Evolutionary conservation across 2,329 filamentous ascomycete species (phyloP), one percentile per base, ranked within the genome.

Genomic region (Epichloe gansuensis): DNA sequence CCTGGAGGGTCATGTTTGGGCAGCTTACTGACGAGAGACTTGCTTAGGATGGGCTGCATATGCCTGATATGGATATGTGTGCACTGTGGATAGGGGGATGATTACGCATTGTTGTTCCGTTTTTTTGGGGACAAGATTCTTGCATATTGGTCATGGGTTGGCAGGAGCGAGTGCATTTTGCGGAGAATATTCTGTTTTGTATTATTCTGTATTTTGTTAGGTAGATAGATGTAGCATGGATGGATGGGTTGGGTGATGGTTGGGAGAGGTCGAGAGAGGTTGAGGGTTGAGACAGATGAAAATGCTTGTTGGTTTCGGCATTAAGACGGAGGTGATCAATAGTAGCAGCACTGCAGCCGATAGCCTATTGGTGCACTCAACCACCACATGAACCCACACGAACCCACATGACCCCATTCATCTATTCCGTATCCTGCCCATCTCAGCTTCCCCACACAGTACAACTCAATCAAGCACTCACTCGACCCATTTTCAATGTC

Each of bases 21-120:
- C 31, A 25, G 28, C 17, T 31, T 46, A 45, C 63, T 68, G 55
- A 68, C 52, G 37, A 47, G 21, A 34, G 13, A 5, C 3, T 42
- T 23, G 3, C 37, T 28, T 51, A 72, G 72, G 72, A 35, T 75
- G 72, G 72, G 72, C 71, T 48, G 72, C 72, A 25, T 74, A 74
- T 65, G 72, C 72, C 47, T 75, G 57, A 65, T 38, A 3, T 15
- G 13, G 4, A 15, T 8, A 15, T 12, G 12, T 47, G 5, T 37
- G 15, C 35, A 8, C 12, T 39, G 37, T 39, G 12, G 3, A 31
- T 11, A 3, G 7, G 28, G 23, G 28, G 28, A 3, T 39, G 37
- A n/a, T n/a, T 15, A 5, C 9, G 5, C 23, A 23, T 25, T 28
- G 5, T 39, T 39, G 9, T 48, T n/a, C 17, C 4, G 15, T 28